phyloP scores from a whole-genome alignment of 1,139 yeast species.

The Suhomyces coccinellae region DNA sequence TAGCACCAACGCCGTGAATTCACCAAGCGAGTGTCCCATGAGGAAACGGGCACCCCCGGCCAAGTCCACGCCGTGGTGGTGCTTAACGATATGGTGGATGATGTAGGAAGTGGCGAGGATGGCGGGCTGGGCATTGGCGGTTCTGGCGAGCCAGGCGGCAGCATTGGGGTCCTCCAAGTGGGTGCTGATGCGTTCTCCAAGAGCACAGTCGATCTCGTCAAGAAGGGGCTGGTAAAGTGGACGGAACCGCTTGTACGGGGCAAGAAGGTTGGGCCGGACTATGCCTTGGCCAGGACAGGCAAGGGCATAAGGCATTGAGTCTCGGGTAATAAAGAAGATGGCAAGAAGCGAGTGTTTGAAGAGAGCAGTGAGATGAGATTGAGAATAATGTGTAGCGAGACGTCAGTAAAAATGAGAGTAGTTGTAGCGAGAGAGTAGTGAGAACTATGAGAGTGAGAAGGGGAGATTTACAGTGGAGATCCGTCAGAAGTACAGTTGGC shows the following conservation, averaged over 20 bases:
- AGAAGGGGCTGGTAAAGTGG: slow-evolving; percentile 21
- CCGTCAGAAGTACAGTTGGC: too few relatives aligned
- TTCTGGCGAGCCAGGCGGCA: slow-evolving; percentile 21
- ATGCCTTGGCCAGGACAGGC: slow-evolving; percentile 50
- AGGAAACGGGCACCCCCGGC: slow-evolving; percentile 26
- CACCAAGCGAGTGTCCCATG: slow-evolving; percentile 64
- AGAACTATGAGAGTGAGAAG: too few relatives aligned
- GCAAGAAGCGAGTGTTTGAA: background rate
- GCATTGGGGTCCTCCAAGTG: slow-evolving; percentile 17
- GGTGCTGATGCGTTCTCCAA: slow-evolving; percentile 49
- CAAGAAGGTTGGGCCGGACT: slow-evolving; percentile 29
- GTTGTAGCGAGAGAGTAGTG: too few relatives aligned
- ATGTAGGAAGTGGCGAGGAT: slow-evolving; percentile 51
- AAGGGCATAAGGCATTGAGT: slow-evolving; percentile 23
- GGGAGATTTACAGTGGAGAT: too few relatives aligned
- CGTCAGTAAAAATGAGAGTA: too few relatives aligned
- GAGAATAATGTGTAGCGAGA: too few relatives aligned
- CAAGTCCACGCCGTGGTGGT: slow-evolving; percentile 24
- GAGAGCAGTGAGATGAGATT: background rate
- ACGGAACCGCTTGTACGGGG: slow-evolving; percentile 22
- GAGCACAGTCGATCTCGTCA: slow-evolving; percentile 60
- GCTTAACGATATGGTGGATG: slow-evolving; percentile 30
- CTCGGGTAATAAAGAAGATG: background rate
- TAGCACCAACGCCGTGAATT: slow-evolving; percentile 50
- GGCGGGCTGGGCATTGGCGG: slow-evolving; percentile 64